Base-by-base conservation (phyloP, 2,329 filamentous ascomycete species). In the Atkinsonella texensis region DNA sequence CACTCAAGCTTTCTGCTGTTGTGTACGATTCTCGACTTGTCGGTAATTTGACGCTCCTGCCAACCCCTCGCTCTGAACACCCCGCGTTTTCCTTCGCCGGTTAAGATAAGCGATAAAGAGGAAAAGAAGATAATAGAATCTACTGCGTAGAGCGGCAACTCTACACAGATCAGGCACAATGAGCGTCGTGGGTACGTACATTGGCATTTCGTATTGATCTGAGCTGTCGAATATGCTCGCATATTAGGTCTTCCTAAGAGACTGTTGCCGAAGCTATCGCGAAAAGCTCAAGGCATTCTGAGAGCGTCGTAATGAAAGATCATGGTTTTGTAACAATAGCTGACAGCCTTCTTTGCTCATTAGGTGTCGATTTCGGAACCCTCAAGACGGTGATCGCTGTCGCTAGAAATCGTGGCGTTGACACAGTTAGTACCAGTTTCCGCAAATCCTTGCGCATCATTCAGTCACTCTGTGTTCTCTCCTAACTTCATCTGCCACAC, bases 381-480 rank as follows among this genome's bases (percentile, higher is more conserved):
- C 83, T 95, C 70, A 95, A 94, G 81, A 95, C 91, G 69, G 90
- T 95, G 67, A 87, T 97, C 73, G 91, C 91, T 69, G 91, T 97
- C 71, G 93, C 93, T 68, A 84, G 93, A 71, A 97, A 97, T 74
- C 90, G 94, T 70, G 93, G 93, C 75, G 93, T 98, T 71, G 93
- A 98, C 78, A 93, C 98, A 70, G 89, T 95, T 80, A 68, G 89
- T 93, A 67, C 4, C 42, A 35, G 42, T 53, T 38, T 46, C 48
- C 48, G 12, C 18, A 28, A 48, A 20, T 40, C 33, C 18, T 23
- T 15, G 23, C 31, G 9, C 10, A 13, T 28, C 9, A 52, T 35
- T 45, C 39, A 35, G n/a, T 15, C 39, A 28, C 17, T 28, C n/a
- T 42, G 41, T 38, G 17, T 23, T 17, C 18, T 13, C 20, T 28